Evolutionary conservation across 305 asterid genomes (phyloP).

Genomic region (Solanum hybrid): DNA sequence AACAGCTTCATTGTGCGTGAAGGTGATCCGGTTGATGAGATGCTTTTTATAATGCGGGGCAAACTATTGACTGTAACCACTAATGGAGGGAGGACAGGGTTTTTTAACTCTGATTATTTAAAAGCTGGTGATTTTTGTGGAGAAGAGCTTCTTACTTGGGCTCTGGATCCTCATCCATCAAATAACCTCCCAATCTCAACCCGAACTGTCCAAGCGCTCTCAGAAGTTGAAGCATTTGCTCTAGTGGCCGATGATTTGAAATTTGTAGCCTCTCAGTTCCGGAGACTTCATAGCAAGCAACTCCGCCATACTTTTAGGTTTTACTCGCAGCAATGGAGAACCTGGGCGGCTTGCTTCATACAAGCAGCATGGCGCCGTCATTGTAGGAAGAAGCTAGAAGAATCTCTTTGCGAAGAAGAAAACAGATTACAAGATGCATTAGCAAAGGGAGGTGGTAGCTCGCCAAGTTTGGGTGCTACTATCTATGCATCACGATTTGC

Average conservation of each 20-base stretch:
- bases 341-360: constrained; percentile 42
- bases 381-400: constrained; percentile 35
- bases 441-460: constrained; percentile 26
- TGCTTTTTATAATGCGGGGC: constrained; percentile 41
- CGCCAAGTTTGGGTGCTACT: constrained; percentile 40
- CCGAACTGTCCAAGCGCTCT: constrained; percentile 35
- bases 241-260: constrained; percentile 39
- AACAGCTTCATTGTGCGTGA: constrained; percentile 36
- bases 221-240: constrained; percentile 46
- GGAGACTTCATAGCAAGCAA: constrained; percentile 42
- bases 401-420: constrained; percentile 36
- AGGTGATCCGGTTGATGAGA: constrained; percentile 44
- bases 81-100: constrained; percentile 41
- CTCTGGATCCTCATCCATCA: constrained; percentile 36
- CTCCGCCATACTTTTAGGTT: constrained; percentile 44
- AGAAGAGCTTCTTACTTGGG: constrained; percentile 53
- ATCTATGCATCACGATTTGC: constrained; percentile 40
- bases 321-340: constrained; percentile 46
- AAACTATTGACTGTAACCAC: constrained; percentile 29
- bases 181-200: constrained; percentile 42
- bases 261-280: constrained; percentile 39
- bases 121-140: constrained; percentile 47
- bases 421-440: constrained; percentile 29
- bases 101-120: constrained; percentile 29
- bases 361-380: constrained; percentile 42